These are phyloP conservation scores for Stellera chamaejasme DNA, from an alignment of 345 rosid genomes.

Conservation along the genomic window DNA sequence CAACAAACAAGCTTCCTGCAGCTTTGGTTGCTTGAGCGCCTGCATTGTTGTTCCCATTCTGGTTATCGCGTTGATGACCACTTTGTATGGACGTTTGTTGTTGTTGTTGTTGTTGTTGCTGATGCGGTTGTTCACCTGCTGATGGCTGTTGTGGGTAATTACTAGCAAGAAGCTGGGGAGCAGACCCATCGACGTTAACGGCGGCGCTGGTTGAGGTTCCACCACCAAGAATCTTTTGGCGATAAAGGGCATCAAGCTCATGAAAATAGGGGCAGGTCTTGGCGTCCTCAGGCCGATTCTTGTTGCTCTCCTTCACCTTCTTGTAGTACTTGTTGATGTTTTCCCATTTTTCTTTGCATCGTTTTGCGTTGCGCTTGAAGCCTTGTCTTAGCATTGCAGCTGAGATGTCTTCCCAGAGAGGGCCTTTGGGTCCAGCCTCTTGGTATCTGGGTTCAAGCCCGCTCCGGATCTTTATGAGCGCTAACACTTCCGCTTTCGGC, in stretches of 20 bases:
- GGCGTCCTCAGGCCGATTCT: conserved; percentile 77
- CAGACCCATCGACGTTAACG: conserved; percentile 9
- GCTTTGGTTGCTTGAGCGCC: conserved; percentile 15
- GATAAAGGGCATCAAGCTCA: conserved; percentile 67
- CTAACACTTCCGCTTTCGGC: conserved; percentile 73
- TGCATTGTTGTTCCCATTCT: conserved; percentile 11
- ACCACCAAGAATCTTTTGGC: conserved; percentile 40
- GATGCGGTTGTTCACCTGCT: conserved; percentile 13
- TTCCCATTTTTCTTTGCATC: conserved; percentile 95
- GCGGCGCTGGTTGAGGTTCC: conserved; percentile 6
- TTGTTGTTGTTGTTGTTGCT: conserved; percentile 9
- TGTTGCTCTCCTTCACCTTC: conserved; percentile 81
- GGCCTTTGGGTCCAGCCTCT: conserved; percentile 71
- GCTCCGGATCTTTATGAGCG: conserved; percentile 53
- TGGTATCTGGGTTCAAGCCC: conserved; percentile 58
- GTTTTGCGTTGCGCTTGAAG: conserved; percentile 55
- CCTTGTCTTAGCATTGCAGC: conserved; percentile 55
- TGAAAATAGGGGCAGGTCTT: conserved; percentile 89
- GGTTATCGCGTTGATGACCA: conserved; percentile 12
- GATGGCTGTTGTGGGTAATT: conserved; percentile 12
- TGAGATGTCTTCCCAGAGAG: conserved; percentile 79
- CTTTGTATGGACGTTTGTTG: conserved; percentile 9
- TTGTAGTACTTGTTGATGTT: conserved; percentile 87
- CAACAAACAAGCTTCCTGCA: conserved; percentile 19
- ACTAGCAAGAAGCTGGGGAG: conserved; percentile 3